Evolutionary conservation across 352 stramenopile genomes (phyloP).

Genomic region (Globisporangium spinosum): DNA sequence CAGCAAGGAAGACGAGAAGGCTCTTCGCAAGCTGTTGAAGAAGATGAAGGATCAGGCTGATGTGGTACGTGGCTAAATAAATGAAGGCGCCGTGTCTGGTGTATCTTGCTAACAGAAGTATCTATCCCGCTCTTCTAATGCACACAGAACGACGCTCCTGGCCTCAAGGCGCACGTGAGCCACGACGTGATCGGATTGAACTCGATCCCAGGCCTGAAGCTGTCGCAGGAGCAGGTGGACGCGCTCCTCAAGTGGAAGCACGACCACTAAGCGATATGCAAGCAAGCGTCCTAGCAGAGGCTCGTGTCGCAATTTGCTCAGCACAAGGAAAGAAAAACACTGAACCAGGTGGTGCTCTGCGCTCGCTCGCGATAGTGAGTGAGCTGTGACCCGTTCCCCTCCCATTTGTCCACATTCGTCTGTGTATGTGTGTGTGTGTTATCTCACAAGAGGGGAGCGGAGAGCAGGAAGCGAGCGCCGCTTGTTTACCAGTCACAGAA

Average conservation of each 20-base stretch:
- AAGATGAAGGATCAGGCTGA: slow-evolving; percentile 87
- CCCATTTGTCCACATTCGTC: background rate
- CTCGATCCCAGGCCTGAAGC: slow-evolving; percentile 55
- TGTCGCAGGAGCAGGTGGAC: slow-evolving; percentile 64
- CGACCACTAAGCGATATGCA: slow-evolving; percentile 51
- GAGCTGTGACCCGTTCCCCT: background rate
- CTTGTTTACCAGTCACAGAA: background rate
- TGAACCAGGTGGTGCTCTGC: background rate
- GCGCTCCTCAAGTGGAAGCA: slow-evolving; percentile 90
- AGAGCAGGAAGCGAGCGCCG: background rate
- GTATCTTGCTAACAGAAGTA: background rate
- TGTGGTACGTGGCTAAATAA: slow-evolving; percentile 21
- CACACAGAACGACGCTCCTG: slow-evolving; percentile 41
- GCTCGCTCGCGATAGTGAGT: background rate
- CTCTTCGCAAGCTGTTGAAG: slow-evolving; percentile 82
- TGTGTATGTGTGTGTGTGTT: background rate
- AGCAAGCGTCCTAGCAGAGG: background rate
- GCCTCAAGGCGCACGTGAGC: slow-evolving; percentile 67
- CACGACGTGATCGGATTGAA: slow-evolving; percentile 76
- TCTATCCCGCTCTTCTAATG: background rate
- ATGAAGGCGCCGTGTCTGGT: background rate
- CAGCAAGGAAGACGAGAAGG: slow-evolving; percentile 87
- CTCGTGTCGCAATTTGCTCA: background rate
- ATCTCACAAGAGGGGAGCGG: background rate
- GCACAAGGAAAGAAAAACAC: background rate